phyloP scores from a whole-genome alignment of 2,329 filamentous ascomycete species.

The Phyllachora maydis region DNA sequence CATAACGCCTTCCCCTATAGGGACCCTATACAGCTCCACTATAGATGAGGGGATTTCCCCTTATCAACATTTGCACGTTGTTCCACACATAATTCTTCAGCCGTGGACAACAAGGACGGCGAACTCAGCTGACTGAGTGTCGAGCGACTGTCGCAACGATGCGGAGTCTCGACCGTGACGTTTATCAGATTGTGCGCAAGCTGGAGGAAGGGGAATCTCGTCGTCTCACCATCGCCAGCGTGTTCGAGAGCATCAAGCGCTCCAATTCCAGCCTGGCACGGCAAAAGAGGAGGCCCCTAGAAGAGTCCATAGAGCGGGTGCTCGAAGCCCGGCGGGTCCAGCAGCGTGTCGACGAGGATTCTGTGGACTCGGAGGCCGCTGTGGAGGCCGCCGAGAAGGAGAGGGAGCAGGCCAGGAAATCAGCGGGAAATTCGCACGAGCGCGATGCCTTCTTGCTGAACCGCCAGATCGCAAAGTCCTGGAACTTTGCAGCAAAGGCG shows the following conservation, averaged over 20 bases:
- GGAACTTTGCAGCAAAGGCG: conserved; percentile 12
- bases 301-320: conserved; percentile 71
- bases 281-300: conserved; percentile 59
- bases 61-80: too few species aligned
- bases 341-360: conserved; percentile 31
- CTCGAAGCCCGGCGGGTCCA: conserved; percentile 53
- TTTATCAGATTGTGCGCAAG: conserved; percentile 65
- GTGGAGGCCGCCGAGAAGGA: conserved; percentile 8
- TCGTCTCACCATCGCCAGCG: conserved; percentile 30
- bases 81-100: conserved; percentile 1
- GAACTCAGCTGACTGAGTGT: too few species aligned
- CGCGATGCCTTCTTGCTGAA: conserved; percentile 14
- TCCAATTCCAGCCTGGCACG: conserved; percentile 79
- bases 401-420: too few species aligned
- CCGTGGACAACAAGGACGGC: too few species aligned
- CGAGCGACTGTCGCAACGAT: too few species aligned
- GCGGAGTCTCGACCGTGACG: conserved; percentile 50
- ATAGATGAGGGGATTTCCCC: too few species aligned
- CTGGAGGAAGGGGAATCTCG: conserved; percentile 36
- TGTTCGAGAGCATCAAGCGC: conserved; percentile 63
- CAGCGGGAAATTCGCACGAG: conserved; percentile 4
- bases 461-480: conserved; percentile 18
- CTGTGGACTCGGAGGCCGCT: conserved; percentile 25
- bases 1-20: neutral
- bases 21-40: too few species aligned